Evolutionary conservation across 768 basidiomycete species (phyloP).

Genomic region (Pluteus cervinus): DNA sequence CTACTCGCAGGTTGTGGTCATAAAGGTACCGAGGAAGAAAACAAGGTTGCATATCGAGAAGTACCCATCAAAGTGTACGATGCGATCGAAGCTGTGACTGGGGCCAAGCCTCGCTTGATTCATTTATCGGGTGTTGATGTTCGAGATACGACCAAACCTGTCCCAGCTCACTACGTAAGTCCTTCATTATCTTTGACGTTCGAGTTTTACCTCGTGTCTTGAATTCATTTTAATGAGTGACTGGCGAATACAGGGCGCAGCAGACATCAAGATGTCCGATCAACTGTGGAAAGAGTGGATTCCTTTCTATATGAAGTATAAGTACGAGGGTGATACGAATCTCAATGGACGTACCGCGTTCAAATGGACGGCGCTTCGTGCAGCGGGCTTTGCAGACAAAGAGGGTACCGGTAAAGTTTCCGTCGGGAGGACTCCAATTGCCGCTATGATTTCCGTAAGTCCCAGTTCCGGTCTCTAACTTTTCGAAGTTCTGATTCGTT

Average conservation of each 20-base stretch:
- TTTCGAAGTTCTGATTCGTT: background rate
- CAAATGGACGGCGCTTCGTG: slow-evolving; percentile 63
- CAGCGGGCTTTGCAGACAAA: slow-evolving; percentile 48
- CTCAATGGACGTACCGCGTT: slow-evolving; percentile 44
- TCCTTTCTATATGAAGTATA: slow-evolving; percentile 39
- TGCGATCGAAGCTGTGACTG: too few relatives aligned
- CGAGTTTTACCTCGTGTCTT: background rate
- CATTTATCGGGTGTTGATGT: too few relatives aligned
- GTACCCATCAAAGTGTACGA: too few relatives aligned
- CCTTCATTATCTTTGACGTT: background rate
- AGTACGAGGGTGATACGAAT: slow-evolving; percentile 46
- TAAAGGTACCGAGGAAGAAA: too few relatives aligned
- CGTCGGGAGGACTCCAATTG: slow-evolving; percentile 51
- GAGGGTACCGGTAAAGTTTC: slow-evolving; percentile 44
- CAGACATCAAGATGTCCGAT: slow-evolving; percentile 37
- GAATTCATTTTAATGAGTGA: background rate
- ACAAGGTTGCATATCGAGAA: too few relatives aligned
- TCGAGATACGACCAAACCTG: too few relatives aligned
- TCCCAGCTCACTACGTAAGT: too few relatives aligned
- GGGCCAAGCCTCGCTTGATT: too few relatives aligned
- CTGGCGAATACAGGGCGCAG: slow-evolving; percentile 31
- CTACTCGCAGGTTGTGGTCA: too few relatives aligned
- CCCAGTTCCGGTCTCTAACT: background rate
- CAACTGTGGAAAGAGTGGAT: slow-evolving; percentile 40
- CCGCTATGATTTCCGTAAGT: slow-evolving; percentile 40